A percentile compares a stretch with the other conserved stretches of the same genome.
Conservation (phyloP, 2,329 filamentous ascomycete species). For the Aspergillus eucalypticola region DNA sequence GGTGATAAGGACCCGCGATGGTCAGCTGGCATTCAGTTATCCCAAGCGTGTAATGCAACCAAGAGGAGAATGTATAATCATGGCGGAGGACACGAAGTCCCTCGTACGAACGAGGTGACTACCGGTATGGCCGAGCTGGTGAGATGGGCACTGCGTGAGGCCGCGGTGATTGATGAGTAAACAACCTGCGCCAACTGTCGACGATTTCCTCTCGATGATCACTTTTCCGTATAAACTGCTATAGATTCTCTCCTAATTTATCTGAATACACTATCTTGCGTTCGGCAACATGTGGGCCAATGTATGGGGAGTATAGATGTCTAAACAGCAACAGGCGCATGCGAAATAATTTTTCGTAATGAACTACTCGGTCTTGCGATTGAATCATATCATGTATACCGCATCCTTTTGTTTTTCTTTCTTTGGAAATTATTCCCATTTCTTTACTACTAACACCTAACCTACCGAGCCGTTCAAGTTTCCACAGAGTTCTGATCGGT, state of each 20-base stretch:
- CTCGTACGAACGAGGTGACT: conserved; percentile 34
- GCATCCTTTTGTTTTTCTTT: no score
- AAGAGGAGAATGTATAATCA: conserved; percentile 40
- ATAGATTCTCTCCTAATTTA: background rate
- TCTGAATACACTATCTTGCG: no score
- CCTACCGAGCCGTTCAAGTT: background rate
- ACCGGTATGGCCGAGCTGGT: conserved; percentile 34
- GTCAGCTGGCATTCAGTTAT: conserved; percentile 40
- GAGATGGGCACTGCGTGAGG: conserved; percentile 29
- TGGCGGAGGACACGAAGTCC: conserved; percentile 48
- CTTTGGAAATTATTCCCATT: no score
- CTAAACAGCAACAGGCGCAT: no score
- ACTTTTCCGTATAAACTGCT: background rate
- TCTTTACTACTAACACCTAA: background rate
- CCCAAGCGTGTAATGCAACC: conserved; percentile 34
- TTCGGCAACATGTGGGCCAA: no score
- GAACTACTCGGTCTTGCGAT: no score
- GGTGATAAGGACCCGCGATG: conserved; percentile 45
- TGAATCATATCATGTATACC: no score
- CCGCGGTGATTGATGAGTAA: background rate
- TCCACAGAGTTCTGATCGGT: background rate
- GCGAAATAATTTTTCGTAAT: no score
- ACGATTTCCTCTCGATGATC: background rate
- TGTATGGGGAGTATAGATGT: no score
- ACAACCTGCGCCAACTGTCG: no score